Conservation (phyloP, 2,329 filamentous ascomycete genomes). For the Arthroderma sp. region DNA sequence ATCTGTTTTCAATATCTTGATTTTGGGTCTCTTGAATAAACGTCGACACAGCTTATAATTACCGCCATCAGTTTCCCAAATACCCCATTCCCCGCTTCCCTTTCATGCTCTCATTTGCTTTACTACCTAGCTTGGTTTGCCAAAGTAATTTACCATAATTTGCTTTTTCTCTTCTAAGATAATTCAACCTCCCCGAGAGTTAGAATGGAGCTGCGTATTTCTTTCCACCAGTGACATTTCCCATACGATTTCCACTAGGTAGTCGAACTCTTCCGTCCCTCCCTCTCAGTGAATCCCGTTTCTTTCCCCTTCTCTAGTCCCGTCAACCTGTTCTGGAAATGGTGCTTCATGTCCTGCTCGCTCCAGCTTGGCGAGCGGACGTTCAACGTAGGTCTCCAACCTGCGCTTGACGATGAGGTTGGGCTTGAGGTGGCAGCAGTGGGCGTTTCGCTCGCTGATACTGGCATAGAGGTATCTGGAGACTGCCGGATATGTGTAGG, state of each 20-base stretch:
- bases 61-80: too few species aligned
- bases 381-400: constrained; percentile 19
- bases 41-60: too few species aligned
- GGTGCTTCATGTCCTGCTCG: constrained; percentile 44
- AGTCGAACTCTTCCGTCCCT: neutral
- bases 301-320: constrained; percentile 30
- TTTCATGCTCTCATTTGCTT: too few species aligned
- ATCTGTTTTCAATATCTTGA: neutral
- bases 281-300: constrained; percentile 46
- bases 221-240: too few species aligned
- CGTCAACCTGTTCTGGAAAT: constrained; percentile 32
- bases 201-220: too few species aligned
- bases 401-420: neutral
- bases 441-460: neutral
- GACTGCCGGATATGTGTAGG: neutral
- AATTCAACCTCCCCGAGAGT: too few species aligned
- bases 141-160: too few species aligned
- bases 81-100: too few species aligned
- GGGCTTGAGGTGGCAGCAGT: neutral
- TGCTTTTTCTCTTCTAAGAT: too few species aligned
- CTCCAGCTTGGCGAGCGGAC: constrained; percentile 24
- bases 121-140: too few species aligned
- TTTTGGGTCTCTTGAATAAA: too few species aligned
- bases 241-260: neutral
- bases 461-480: neutral